phyloP scores from a whole-genome alignment of 2,329 filamentous ascomycete genomes.

The Podosphaera aphanis region DNA sequence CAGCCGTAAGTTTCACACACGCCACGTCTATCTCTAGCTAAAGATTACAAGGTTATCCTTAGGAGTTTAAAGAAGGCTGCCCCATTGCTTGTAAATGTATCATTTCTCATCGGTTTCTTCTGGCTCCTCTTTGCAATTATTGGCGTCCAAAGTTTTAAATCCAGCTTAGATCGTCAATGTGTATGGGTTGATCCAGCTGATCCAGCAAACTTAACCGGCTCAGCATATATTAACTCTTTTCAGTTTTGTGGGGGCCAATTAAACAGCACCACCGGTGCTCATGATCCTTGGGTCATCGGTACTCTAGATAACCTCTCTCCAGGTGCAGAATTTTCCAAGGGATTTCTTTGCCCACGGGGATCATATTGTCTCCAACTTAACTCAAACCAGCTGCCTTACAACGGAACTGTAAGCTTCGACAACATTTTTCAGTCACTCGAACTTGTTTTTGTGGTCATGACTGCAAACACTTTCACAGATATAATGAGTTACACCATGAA shows the following conservation, averaged over 20 bases:
- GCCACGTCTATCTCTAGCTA: background rate
- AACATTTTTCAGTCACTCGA: conserved; percentile 82
- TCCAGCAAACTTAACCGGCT: conserved; percentile 23
- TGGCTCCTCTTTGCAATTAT: conserved; percentile 95
- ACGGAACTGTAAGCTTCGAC: conserved; percentile 78
- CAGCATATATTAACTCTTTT: conserved; percentile 37
- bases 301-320: conserved; percentile 21
- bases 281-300: conserved; percentile 43
- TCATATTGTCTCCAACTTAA: conserved; percentile 60
- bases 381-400: conserved; percentile 40
- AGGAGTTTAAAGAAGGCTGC: conserved; percentile 89
- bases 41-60: conserved; percentile 47
- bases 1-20: conserved; percentile 37
- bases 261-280: conserved; percentile 29
- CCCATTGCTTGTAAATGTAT: conserved; percentile 73
- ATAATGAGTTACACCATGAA: conserved; percentile 83
- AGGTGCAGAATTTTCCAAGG: conserved; percentile 40
- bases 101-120: conserved; percentile 87
- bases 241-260: conserved; percentile 77
- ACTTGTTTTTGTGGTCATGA: conserved; percentile 95
- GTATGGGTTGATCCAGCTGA: conserved; percentile 48
- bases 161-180: conserved; percentile 53
- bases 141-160: conserved; percentile 88
- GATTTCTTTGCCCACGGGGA: conserved; percentile 64
- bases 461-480: conserved; percentile 87